Percentiles rank a stretch among this genome's conserved stretches.
Evolutionary conservation across 805 yeast genomes (phyloP).

Genomic region (Pichia heedii): DNA sequence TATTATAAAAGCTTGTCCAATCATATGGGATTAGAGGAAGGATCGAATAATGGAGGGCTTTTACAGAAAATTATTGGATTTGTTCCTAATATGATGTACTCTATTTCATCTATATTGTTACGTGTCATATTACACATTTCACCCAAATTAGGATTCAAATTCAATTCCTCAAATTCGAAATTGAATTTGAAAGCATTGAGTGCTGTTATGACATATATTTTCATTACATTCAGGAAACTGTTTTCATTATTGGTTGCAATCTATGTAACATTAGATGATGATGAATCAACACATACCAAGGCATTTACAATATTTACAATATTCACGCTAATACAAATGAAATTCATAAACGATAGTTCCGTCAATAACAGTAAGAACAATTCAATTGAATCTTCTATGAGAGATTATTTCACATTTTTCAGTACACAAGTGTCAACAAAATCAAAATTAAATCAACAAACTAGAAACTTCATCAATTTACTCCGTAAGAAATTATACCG

Average conservation of each 20-base stretch:
- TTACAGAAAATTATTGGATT: conserved; percentile 9
- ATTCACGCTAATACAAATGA: conserved; percentile 19
- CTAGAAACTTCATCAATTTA: not conserved
- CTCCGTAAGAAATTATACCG: not conserved
- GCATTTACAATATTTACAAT: conserved; percentile 20
- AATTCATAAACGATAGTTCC: conserved; percentile 15
- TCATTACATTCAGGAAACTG: conserved; percentile 22
- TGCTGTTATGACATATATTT: conserved; percentile 17
- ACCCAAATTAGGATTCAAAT: too few relatives aligned
- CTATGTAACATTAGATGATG: conserved; percentile 23
- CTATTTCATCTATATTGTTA: conserved; percentile 12
- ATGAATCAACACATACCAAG: conserved; percentile 20
- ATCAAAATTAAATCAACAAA: too few relatives aligned
- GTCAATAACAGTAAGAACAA: too few relatives aligned
- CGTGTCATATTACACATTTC: not conserved
- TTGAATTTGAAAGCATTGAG: conserved; percentile 5
- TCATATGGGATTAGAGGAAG: too few relatives aligned
- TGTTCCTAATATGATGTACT: conserved; percentile 21
- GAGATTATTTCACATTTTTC: conserved; percentile 17
- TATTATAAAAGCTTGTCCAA: conserved; percentile 13
- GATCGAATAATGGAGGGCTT: not conserved
- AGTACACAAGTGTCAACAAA: not conserved
- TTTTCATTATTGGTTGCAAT: conserved; percentile 22
- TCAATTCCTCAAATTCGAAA: too few relatives aligned
- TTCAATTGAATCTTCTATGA: conserved; percentile 6